These are phyloP conservation scores for Trichoderma asperelloides DNA, from an alignment of 495 filamentous ascomycete genomes.

Conservation along the genomic window DNA sequence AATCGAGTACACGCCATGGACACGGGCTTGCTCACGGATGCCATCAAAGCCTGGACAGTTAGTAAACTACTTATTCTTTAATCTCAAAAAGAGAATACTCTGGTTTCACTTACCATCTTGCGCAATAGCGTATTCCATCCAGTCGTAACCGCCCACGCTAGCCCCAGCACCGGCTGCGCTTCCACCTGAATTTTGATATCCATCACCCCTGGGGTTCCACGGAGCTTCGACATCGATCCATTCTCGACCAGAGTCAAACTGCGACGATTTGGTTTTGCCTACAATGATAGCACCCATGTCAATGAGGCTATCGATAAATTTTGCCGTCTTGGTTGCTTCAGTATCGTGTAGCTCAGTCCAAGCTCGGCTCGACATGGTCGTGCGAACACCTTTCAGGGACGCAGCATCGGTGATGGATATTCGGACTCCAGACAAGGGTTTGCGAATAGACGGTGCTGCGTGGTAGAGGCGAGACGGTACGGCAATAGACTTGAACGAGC, in stretches of 20 bases:
- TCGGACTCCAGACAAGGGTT: constrained; percentile 31
- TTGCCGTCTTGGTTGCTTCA: constrained; percentile 21
- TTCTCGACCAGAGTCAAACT: constrained; percentile 27
- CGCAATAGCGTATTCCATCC: constrained; percentile 38
- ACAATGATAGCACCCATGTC: constrained; percentile 38
- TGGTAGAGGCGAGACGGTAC: constrained; percentile 40
- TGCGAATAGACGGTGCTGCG: constrained; percentile 16
- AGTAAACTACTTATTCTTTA: background rate
- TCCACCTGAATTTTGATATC: constrained; percentile 34
- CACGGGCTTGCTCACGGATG: constrained; percentile 15
- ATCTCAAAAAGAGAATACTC: background rate
- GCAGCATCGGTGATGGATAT: constrained; percentile 40
- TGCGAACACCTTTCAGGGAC: constrained; percentile 33
- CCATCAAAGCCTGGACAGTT: constrained; percentile 14
- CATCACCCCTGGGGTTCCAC: constrained; percentile 40
- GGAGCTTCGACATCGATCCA: constrained; percentile 27
- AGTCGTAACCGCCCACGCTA: constrained; percentile 34
- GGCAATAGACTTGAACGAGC: constrained; percentile 13
- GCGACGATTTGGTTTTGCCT: constrained; percentile 39
- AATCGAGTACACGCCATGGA: constrained; percentile 17
- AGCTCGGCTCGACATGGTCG: constrained; percentile 32
- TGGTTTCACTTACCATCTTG: constrained; percentile 22
- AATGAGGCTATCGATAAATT: constrained; percentile 30
- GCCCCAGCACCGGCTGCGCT: constrained; percentile 35
- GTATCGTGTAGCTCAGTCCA: constrained; percentile 29